Percentiles rank a stretch among this genome's conserved stretches.
Evolutionary conservation across 2,329 filamentous ascomycete genomes (phyloP).

Genomic region (Alternaria atra): DNA sequence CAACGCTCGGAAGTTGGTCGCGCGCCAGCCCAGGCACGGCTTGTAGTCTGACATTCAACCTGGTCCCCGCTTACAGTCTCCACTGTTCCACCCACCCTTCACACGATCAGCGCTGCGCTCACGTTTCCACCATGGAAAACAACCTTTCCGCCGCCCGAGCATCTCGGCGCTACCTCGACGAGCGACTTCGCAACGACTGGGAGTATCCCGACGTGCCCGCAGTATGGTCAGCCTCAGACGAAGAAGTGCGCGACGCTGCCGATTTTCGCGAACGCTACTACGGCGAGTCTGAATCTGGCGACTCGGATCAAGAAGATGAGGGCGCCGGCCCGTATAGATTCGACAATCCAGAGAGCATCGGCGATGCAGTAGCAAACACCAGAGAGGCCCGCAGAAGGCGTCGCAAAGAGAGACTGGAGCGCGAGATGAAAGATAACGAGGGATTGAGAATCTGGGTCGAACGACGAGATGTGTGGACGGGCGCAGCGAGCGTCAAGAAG

Average conservation of each 20-base stretch:
- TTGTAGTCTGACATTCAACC: not conserved
- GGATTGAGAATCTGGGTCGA: slow-evolving; percentile 82
- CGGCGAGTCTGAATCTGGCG: slow-evolving; percentile 44
- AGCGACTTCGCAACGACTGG: slow-evolving; percentile 58
- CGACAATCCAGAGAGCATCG: slow-evolving; percentile 57
- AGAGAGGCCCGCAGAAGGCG: slow-evolving; percentile 48
- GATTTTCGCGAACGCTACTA: slow-evolving; percentile 58
- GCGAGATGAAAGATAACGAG: slow-evolving; percentile 73
- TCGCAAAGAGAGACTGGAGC: slow-evolving; percentile 48
- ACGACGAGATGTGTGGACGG: slow-evolving; percentile 84
- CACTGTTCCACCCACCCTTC: slow-evolving; percentile 2
- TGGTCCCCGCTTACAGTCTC: slow-evolving; percentile 2
- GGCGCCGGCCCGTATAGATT: slow-evolving; percentile 50
- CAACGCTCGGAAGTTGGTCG: not conserved
- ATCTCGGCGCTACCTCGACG: slow-evolving; percentile 53
- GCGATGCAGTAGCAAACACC: slow-evolving; percentile 45
- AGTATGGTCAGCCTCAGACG: slow-evolving; percentile 46
- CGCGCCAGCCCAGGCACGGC: slow-evolving; percentile 3
- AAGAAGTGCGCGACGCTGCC: slow-evolving; percentile 42
- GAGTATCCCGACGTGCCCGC: slow-evolving; percentile 49
- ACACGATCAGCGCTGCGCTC: not conserved
- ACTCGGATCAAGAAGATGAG: slow-evolving; percentile 38
- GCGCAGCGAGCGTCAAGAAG: slow-evolving; percentile 65
- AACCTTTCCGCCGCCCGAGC: slow-evolving; percentile 55
- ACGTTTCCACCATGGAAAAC: slow-evolving; percentile 41